Evolutionary conservation across 1,139 yeast species (phyloP), one percentile per base, ranked within the genome.

Genomic region (Hyphopichia wangnamkhiaoensis): DNA sequence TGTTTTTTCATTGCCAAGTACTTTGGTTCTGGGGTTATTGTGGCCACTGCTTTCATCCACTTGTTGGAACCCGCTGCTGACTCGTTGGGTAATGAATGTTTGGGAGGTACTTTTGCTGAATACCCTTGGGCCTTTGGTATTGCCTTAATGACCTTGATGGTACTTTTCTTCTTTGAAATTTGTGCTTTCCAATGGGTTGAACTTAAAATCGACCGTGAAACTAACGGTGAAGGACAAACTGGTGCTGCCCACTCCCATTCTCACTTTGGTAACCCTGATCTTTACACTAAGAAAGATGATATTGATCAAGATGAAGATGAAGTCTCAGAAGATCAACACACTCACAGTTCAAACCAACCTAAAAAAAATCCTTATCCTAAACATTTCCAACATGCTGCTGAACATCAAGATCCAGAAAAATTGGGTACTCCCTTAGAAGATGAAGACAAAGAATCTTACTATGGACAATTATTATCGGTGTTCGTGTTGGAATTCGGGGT

Each of bases 1-100:
- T 75, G 82, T 40, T 88, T 80, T 54, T 79, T 85, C 54, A 64
- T 82, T 33, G 86, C 90, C 39, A 87, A 86, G 54, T 87, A 78
- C 66, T 89, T 90, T 58, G 97, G 97, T 44, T 84, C 95, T 1
- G 97, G 97, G 37, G 96, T 90, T 37, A 90, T 90, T 55, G 73
- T 89, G 8, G 93, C 96, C 1, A 90, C 96, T 1, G 90, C 95
- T 0, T 84, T 88, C 52, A 82, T 90, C 41, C 97, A 90, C 63
- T 68, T 90, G 45, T 68, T 90, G 50, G 82, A 83, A 50, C 96
- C 96, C 0, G 95, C 95, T 3, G 67, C 74, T 48, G 84, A 80
- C 27, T 65, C 71, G 2, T 65, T 82, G 40, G 61, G 75, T 0
- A 52, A 67, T 38, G 68, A 65, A 6, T 82, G 88, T 60, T 69